phyloP scores from a whole-genome alignment of 257 asterid genomes.

The Solanum sejunctum region DNA sequence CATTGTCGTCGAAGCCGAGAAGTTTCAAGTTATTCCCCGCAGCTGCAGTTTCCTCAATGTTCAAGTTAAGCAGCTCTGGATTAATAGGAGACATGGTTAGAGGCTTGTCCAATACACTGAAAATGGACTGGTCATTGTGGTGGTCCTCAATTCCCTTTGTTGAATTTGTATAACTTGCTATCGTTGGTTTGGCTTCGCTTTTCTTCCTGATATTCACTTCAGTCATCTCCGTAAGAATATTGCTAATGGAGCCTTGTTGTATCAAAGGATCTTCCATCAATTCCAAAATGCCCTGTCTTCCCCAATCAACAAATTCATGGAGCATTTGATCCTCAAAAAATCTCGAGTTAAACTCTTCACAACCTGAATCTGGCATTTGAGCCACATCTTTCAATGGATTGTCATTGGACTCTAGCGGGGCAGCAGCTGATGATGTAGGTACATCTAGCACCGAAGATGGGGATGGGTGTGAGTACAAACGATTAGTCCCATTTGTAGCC shows the following conservation, averaged over 20 bases:
- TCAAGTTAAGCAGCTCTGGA: background rate
- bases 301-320: background rate
- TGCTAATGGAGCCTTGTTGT: background rate
- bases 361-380: background rate
- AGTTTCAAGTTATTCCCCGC: constrained; percentile 5
- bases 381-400: background rate
- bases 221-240: background rate
- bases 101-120: background rate
- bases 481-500: background rate
- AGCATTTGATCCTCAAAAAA: background rate
- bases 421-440: background rate
- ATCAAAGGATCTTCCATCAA: background rate
- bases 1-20: constrained; percentile 12
- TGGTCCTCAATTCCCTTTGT: background rate
- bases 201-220: background rate
- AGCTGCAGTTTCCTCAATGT: constrained; percentile 5
- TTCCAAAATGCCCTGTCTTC: background rate
- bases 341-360: background rate
- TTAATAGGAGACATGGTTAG: background rate
- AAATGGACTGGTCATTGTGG: background rate
- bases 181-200: background rate
- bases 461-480: constrained; percentile 1
- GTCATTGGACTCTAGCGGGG: background rate
- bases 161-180: background rate
- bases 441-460: constrained; percentile 22